phyloP scores from a whole-genome alignment of 2,329 filamentous ascomycete species.

The Verticillium dahliae region DNA sequence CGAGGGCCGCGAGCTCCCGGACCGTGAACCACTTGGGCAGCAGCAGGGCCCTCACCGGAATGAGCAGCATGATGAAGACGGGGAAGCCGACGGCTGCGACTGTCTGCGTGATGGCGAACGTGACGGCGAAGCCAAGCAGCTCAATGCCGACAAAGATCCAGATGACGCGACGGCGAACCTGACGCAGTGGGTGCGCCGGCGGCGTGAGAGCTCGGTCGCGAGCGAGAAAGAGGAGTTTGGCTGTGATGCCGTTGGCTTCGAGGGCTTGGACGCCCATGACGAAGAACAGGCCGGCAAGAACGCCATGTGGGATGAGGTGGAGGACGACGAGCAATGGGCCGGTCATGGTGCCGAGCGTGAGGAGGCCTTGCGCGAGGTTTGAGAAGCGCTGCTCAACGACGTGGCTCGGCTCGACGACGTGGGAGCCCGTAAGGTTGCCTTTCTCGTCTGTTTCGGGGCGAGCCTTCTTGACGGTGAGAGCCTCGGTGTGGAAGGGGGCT shows the following conservation, averaged over 20 bases:
- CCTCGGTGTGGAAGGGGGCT: conserved; percentile 74
- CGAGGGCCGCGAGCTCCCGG: conserved; percentile 56
- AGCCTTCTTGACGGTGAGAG: conserved; percentile 60
- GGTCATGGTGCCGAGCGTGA: conserved; percentile 74
- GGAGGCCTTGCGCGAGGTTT: conserved; percentile 70
- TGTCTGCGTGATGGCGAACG: conserved; percentile 78
- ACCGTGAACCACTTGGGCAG: conserved; percentile 55
- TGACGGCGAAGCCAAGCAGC: conserved; percentile 65
- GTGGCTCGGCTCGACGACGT: conserved; percentile 44
- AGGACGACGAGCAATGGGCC: conserved; percentile 67
- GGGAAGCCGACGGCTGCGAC: conserved; percentile 79
- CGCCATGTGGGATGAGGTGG: conserved; percentile 72
- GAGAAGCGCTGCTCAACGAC: conserved; percentile 75
- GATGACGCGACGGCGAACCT: conserved; percentile 57
- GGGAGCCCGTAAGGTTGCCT: conserved; percentile 49
- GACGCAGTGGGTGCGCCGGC: conserved; percentile 49
- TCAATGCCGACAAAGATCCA: conserved; percentile 67
- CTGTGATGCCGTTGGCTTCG: conserved; percentile 68
- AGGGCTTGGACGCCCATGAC: conserved; percentile 79
- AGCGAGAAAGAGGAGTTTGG: conserved; percentile 64
- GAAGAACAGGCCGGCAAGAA: conserved; percentile 77
- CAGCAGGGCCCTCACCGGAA: conserved; percentile 58
- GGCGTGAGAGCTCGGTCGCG: conserved; percentile 59
- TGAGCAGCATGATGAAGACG: conserved; percentile 62
- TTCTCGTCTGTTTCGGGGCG: conserved; percentile 46